Percentiles rank a stretch among this genome's conserved stretches.
phyloP scores from a whole-genome alignment of 2,329 filamentous ascomycete genomes.

The Paradendryphiella salina region DNA sequence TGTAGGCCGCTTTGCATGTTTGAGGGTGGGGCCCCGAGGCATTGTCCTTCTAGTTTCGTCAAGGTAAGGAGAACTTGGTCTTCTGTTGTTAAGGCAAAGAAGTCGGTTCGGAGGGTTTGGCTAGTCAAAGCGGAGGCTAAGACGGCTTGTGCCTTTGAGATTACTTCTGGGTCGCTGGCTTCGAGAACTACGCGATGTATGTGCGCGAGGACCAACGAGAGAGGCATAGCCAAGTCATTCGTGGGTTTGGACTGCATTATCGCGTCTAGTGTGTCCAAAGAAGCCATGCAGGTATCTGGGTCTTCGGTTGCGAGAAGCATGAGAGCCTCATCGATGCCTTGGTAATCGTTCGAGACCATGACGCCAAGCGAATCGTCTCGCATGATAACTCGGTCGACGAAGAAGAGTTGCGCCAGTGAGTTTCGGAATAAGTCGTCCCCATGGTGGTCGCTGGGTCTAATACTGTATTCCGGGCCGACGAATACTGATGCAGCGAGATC shows the following conservation, averaged over 20 bases:
- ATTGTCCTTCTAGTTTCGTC: constrained; percentile 33
- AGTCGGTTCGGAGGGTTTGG: constrained; percentile 5
- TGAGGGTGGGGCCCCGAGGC: constrained; percentile 34
- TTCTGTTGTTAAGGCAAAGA: constrained; percentile 23
- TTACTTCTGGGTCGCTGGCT: constrained; percentile 33
- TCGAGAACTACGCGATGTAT: constrained; percentile 26
- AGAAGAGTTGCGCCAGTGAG: constrained; percentile 30
- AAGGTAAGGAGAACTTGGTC: constrained; percentile 23
- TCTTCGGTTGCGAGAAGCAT: constrained; percentile 27
- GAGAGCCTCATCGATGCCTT: constrained; percentile 31
- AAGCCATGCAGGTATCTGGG: constrained; percentile 33
- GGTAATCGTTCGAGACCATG: constrained; percentile 22
- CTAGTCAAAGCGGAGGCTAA: constrained; percentile 28
- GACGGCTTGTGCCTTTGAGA: constrained; percentile 35
- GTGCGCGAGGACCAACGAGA: constrained; percentile 25
- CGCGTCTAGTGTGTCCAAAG: constrained; percentile 28
- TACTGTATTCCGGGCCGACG: constrained; percentile 25
- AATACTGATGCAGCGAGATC: constrained; percentile 22
- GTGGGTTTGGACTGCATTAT: constrained; percentile 18
- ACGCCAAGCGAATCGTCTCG: constrained; percentile 15
- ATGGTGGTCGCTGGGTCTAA: constrained; percentile 11
- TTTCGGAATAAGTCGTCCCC: constrained; percentile 24
- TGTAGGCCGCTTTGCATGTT: constrained; percentile 38
- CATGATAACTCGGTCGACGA: constrained; percentile 33
- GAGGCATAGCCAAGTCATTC: constrained; percentile 18